Evolutionary conservation across 2,329 filamentous ascomycete genomes (phyloP), one percentile per base, ranked within the genome.

Genomic region (Colletotrichum higginsianum): DNA sequence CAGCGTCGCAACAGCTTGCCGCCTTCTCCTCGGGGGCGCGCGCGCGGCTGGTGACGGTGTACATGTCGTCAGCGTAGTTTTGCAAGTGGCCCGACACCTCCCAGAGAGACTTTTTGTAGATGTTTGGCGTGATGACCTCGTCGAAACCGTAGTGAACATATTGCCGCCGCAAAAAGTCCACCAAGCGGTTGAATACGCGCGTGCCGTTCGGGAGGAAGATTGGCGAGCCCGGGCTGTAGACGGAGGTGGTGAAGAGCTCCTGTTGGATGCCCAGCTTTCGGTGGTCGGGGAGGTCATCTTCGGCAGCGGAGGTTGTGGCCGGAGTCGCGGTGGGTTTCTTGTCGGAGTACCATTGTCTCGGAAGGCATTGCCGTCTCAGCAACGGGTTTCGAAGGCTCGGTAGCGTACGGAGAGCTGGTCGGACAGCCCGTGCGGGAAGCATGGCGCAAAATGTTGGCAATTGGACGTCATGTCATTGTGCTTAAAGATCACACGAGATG

Each of bases 31-130:
- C 67, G 52, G 61, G 49, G 0, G 65, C 61, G 77, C 74, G 84
- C 74, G 62, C 81, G 78, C 76, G 87, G 57, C 90, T 89, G 13
- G 85, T 90, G 38, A 97, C 94, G 66, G 93, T 91, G 81, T 95
- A 97, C 95, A 97, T 97, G 78, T 97, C 94, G 77, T 97, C 92
- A 71, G 93, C 92, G 83, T 97, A 97, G 80, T 97, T 97, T 66
- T 96, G 91, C 86, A 95, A 91, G 76, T 97, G 94, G 2, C 94
- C 94, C 0, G 94, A 96, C 75, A 91, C 92, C 77, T 93, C 91
- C 95, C 94, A 97, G 40, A 97, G 84, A 7, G 93, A 91, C 80
- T 93, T 94, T 79, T 97, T 97, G 86, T 96, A 97, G 78, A 97
- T 96, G 60, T 91, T 96, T 2, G 95, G 94, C 9, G 94, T 96